Base-by-base conservation (phyloP, 2,329 filamentous ascomycete genomes). In the Eutypa lata region DNA sequence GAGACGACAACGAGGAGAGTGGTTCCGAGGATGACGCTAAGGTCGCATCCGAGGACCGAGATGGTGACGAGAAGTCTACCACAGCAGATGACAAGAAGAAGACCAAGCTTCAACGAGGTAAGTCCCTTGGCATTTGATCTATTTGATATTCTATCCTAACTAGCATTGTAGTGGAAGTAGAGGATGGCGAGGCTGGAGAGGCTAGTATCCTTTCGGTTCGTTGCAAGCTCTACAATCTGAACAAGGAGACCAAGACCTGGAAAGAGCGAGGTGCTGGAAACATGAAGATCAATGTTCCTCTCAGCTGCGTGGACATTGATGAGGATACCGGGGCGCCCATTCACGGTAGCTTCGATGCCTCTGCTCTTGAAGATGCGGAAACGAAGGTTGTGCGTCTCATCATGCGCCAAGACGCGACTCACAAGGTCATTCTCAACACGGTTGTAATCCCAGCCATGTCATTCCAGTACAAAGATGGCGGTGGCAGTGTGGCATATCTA, bases 351-450 rank as follows among this genome's bases (percentile, higher is more conserved):
- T 85, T 86, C 54, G 80, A 85, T 60, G 76, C 76, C 18, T 83
- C 82, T 5, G 68, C 68, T 16, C 64, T 82, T 3, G 76, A 79
- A 48, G 70, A 76, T 3, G 74, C 79, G 18, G 73, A 76, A 18
- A 71, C 75, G 49, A 79, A 80, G 58, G 76, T 83, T 52, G 80
- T 87, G 22, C 88, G 93, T 42, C 82, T 97, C 59, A 82, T 97
- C 56, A 91, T 97, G 85, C 87, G 93, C 18, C 91, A 95, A 60
- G 92, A 97, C 65, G 91, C 91, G 55, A 94, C 90, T 1, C 86
- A 92, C 64, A 84, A 91, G 21, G 85, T 97, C 50, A 86, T 96
- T 56, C 77, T 97, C 48, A 97, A 97, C 72, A 90, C 89, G 1
- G 84, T 86, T 1, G 79, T 97, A 54, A 82, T 91, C 54, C 87